A percentile compares a stretch with the other conserved stretches of the same genome.
phyloP scores from a whole-genome alignment of 768 basidiomycete species.

The Rossbeevera mucosa region DNA sequence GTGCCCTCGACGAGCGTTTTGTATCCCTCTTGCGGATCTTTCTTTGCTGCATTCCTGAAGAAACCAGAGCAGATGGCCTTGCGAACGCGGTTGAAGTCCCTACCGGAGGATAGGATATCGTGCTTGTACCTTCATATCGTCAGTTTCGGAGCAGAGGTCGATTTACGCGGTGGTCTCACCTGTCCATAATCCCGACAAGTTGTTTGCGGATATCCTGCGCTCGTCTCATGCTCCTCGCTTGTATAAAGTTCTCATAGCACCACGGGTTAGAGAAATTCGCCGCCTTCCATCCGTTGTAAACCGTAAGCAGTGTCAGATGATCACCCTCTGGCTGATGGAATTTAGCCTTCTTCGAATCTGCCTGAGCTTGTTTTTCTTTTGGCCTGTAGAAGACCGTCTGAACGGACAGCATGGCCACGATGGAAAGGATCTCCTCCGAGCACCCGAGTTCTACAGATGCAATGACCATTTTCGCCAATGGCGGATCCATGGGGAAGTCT shows the following conservation, averaged over 20 bases:
- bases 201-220: constrained; percentile 99
- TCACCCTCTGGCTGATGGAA: constrained; percentile 99
- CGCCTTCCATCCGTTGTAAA: constrained; percentile 98
- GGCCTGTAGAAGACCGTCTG: constrained; percentile 97
- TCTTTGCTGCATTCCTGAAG: constrained; percentile 98
- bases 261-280: constrained; percentile 97
- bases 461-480: constrained; percentile 95
- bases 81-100: constrained; percentile 88
- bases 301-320: constrained; percentile 84
- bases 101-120: constrained; percentile 88
- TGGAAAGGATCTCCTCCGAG: constrained; percentile 95
- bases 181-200: constrained; percentile 96
- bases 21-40: constrained; percentile 97
- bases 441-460: constrained; percentile 96
- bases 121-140: constrained; percentile 76
- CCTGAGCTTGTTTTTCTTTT: constrained; percentile 99
- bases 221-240: constrained; percentile 93
- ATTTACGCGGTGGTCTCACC: constrained; percentile 46
- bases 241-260: constrained; percentile 99
- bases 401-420: constrained; percentile 96
- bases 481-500: constrained; percentile 97
- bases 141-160: not conserved
- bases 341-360: constrained; percentile 99
- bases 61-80: constrained; percentile 96
- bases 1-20: constrained; percentile 97